Evolutionary conservation across 352 stramenopile genomes (phyloP), one percentile per base, ranked within the genome.

Genomic region (Plasmopara halstedii): DNA sequence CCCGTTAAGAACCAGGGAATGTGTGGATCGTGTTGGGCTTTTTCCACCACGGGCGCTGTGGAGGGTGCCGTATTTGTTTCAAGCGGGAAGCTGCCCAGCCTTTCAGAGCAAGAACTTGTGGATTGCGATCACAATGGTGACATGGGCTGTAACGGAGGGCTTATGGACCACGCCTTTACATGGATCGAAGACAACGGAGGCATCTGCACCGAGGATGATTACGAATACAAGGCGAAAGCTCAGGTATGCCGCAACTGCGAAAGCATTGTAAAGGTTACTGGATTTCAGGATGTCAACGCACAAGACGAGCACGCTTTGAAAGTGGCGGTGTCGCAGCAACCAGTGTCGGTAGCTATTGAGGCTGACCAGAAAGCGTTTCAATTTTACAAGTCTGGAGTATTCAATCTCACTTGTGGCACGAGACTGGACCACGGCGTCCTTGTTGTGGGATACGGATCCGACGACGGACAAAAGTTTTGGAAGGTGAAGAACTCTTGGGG

Each of bases 21-120:
- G 49, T 98, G 95, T 55, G 95, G 94, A 18, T 97, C 94, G 27
- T 98, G 95, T 73, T 98, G 95, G 95, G 91, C 95, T 8, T 97
- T 98, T 51, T 97, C 94, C 5, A 93, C 97, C 4, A 98, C 96
- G 6, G 97, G 96, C 19, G 85, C 94, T 0, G 92, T 99, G 34
- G 97, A 99, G 73, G 96, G 95, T n/a, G 94, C 90, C 13, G 73
- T 96, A 42, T 98, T 93, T 45, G 78, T 99, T 17, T 70, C 95
- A 14, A 97, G 64, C 34, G 85, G 86, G 26, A 83, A 92, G 50
- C 80, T 99, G 2, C 48, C 86, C 3, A 85, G 68, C 36, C 69
- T 99, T 18, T 98, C 91, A 29, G 97, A 99, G 68, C 97, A 99
- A 69, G 82, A 99, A 53, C 85, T 99, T 17, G 83, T 99, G 33